Percentiles rank a stretch among this genome's conserved stretches.
phyloP scores from a whole-genome alignment of 306 rosid genomes.

The Calophaca sinica region DNA sequence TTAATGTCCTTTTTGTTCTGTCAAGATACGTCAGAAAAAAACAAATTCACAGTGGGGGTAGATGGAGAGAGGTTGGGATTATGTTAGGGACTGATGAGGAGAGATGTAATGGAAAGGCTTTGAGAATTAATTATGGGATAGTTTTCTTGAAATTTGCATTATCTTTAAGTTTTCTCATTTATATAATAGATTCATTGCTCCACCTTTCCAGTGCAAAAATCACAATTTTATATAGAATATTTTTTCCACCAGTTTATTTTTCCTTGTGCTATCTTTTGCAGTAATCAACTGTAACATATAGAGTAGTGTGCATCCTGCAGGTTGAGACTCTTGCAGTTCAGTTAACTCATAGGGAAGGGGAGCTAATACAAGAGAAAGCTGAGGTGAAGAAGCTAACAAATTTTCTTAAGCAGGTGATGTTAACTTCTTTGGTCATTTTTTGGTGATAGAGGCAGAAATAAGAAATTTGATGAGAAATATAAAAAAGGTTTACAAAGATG shows the following conservation, averaged over 20 bases:
- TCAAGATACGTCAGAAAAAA: conserved; percentile 2
- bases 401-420: conserved; percentile 91
- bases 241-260: conserved; percentile 13
- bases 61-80: neutral
- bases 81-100: neutral
- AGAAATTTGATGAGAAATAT: neutral
- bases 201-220: neutral
- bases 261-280: conserved; percentile 11
- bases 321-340: conserved; percentile 84
- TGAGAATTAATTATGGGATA: conserved; percentile 13
- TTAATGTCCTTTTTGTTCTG: neutral
- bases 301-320: conserved; percentile 36
- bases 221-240: neutral
- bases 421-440: conserved; percentile 10
- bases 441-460: neutral
- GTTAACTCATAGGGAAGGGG: conserved; percentile 73
- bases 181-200: neutral
- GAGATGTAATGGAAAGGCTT: neutral
- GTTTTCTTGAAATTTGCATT: conserved; percentile 17
- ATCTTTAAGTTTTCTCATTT: neutral
- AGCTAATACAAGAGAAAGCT: conserved; percentile 78
- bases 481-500: conserved; percentile 5
- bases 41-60: neutral
- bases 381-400: conserved; percentile 93
- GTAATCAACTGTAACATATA: conserved; percentile 9